phyloP scores from a whole-genome alignment of 2,329 filamentous ascomycete genomes.

The Trichoderma sp. region DNA sequence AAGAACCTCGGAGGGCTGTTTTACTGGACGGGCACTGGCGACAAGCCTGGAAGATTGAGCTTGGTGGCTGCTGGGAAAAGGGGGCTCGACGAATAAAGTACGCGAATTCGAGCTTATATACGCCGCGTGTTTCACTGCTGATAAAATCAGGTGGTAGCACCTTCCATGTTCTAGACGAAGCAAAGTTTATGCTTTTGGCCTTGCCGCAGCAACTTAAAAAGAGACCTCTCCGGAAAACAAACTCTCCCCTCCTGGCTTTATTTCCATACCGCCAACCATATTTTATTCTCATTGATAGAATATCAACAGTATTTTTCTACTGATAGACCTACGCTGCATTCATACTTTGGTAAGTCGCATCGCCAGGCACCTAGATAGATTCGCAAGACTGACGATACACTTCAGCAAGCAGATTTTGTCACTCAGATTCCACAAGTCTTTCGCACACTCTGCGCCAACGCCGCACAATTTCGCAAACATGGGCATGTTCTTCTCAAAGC shows the following conservation, averaged over 20 bases:
- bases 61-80: slow-evolving; percentile 62
- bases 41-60: slow-evolving; percentile 56
- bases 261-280: not conserved
- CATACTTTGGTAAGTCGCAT: not conserved
- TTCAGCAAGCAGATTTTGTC: not conserved
- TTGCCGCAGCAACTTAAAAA: not conserved
- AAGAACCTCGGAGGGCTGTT: slow-evolving; percentile 63
- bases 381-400: not conserved
- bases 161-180: not conserved
- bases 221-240: not conserved
- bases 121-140: not conserved
- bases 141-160: not conserved
- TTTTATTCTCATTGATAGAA: not conserved
- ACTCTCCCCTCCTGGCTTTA: not conserved
- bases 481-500: slow-evolving; percentile 51
- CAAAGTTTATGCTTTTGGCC: not conserved
- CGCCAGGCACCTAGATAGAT: not conserved
- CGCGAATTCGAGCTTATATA: not conserved
- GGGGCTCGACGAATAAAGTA: slow-evolving; percentile 40
- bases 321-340: not conserved
- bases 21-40: slow-evolving; percentile 68
- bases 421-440: not conserved
- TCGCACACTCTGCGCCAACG: not conserved
- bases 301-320: not conserved
- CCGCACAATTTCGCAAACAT: slow-evolving; percentile 35